Evolutionary conservation across 1,139 yeast genomes (phyloP).

Genomic region (Taiozyma sp.): DNA sequence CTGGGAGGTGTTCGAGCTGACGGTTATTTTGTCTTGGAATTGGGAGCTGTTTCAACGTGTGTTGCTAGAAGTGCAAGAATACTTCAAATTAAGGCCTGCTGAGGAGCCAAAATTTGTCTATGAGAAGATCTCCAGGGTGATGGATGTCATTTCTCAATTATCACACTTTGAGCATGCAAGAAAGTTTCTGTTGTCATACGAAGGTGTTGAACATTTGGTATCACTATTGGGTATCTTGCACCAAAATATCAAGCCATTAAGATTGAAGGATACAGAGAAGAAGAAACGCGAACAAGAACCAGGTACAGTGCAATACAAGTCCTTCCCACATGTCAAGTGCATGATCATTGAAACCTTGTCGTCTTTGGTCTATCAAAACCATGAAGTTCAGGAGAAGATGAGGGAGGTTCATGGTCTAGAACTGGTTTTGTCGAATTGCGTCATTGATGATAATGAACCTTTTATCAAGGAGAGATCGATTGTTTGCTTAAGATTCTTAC

Average conservation of each 20-base stretch:
- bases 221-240: constrained; percentile 44
- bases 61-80: constrained; percentile 17
- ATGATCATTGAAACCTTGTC: constrained; percentile 57
- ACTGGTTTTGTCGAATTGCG: constrained; percentile 71
- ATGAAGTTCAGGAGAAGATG: constrained; percentile 57
- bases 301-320: constrained; percentile 25
- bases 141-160: constrained; percentile 51
- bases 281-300: constrained; percentile 12
- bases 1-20: constrained; percentile 49
- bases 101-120: constrained; percentile 16
- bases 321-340: constrained; percentile 57
- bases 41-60: constrained; percentile 33
- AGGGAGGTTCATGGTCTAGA: constrained; percentile 66
- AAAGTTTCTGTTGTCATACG: constrained; percentile 45
- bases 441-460: constrained; percentile 85
- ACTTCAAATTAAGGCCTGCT: constrained; percentile 22
- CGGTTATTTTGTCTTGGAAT: constrained; percentile 51
- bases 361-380: constrained; percentile 44
- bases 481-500: constrained; percentile 63
- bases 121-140: constrained; percentile 26
- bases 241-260: constrained; percentile 30
- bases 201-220: constrained; percentile 41
- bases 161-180: constrained; percentile 46
- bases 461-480: constrained; percentile 83
- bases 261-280: constrained; percentile 21